These are phyloP conservation scores for Aegilops sharonensis DNA, from an alignment of 176 grass and related monocot genomes.

Conservation along the genomic window DNA sequence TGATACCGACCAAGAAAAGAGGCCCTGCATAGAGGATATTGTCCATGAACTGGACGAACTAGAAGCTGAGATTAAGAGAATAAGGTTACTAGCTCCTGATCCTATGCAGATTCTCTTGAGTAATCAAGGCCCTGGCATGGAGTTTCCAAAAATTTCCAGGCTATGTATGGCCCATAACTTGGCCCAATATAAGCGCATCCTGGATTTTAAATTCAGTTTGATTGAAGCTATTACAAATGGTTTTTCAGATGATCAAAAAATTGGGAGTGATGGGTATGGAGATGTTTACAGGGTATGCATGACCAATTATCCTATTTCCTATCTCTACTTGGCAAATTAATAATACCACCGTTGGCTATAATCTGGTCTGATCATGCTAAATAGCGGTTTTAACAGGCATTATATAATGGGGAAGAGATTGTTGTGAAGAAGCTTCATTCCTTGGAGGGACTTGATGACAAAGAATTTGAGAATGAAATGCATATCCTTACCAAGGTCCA, in stretches of 20 bases:
- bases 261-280: background rate
- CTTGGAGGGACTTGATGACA: background rate
- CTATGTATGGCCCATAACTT: too few relatives aligned
- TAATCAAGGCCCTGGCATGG: too few relatives aligned
- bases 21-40: too few relatives aligned
- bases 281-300: background rate
- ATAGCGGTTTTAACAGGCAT: background rate
- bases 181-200: background rate
- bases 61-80: too few relatives aligned
- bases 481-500: background rate
- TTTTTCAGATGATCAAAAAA: background rate
- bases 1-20: rapidly evolving
- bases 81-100: too few relatives aligned
- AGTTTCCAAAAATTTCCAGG: too few relatives aligned
- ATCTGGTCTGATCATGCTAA: too few relatives aligned
- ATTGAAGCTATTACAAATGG: background rate
- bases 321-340: background rate
- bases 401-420: background rate
- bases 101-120: too few relatives aligned
- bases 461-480: background rate
- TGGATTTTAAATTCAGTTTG: background rate
- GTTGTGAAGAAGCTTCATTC: background rate
- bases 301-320: too few relatives aligned
- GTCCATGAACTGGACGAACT: too few relatives aligned
- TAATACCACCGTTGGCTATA: background rate